These are phyloP conservation scores for Rhexocercosporidium sp. DNA, from an alignment of 2,329 filamentous ascomycete genomes.

Conservation along the genomic window DNA sequence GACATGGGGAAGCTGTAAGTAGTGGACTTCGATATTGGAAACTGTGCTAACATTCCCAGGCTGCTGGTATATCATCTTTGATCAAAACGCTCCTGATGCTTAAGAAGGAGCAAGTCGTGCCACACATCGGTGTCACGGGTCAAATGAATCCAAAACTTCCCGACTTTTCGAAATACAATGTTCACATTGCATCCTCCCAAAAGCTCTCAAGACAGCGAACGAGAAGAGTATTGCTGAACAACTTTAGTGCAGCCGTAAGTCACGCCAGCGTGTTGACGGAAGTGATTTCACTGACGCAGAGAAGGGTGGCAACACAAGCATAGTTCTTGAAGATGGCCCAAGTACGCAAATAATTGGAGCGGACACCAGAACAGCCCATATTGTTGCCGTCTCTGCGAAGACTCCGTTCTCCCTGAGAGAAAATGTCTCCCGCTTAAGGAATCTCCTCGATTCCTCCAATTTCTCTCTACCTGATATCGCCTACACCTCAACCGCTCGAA, in stretches of 20 bases:
- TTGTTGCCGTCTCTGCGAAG: slow-evolving; percentile 54
- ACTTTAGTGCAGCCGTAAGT: slow-evolving; percentile 46
- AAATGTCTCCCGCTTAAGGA: slow-evolving; percentile 23
- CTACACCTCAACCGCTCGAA: slow-evolving; percentile 46
- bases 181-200: slow-evolving; percentile 46
- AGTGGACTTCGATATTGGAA: background rate
- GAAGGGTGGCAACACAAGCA: slow-evolving; percentile 27
- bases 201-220: background rate
- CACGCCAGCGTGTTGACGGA: background rate
- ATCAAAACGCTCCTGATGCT: slow-evolving; percentile 27
- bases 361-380: slow-evolving; percentile 48
- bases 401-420: slow-evolving; percentile 19
- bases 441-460: slow-evolving; percentile 23
- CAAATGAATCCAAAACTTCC: slow-evolving; percentile 37
- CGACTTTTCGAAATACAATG: slow-evolving; percentile 49
- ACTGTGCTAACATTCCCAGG: background rate
- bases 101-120: slow-evolving; percentile 31
- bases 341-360: slow-evolving; percentile 26
- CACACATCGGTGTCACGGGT: slow-evolving; percentile 34
- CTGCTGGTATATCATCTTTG: background rate
- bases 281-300: background rate
- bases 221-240: slow-evolving; percentile 55
- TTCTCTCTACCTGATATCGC: slow-evolving; percentile 23
- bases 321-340: slow-evolving; percentile 32
- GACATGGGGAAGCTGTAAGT: slow-evolving; percentile 37